Percentiles rank a stretch among this genome's conserved stretches.
Evolutionary conservation across 2,329 filamentous ascomycete genomes (phyloP).

Genomic region (Phaeosphaeria sp.): DNA sequence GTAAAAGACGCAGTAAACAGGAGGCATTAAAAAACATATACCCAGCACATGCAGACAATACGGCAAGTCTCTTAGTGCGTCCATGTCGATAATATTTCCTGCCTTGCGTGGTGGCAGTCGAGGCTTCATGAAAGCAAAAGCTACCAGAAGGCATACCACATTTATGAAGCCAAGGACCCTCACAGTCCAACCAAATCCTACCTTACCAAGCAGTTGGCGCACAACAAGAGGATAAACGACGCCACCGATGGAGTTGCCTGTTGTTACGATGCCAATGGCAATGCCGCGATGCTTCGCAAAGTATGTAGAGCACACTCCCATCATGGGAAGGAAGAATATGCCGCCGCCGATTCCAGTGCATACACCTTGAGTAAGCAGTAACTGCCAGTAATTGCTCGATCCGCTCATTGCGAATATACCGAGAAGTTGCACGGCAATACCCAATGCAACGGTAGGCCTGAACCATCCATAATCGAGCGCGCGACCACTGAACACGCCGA

Average conservation of each 20-base stretch:
- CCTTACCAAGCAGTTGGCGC: slow-evolving; percentile 55
- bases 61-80: slow-evolving; percentile 62
- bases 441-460: slow-evolving; percentile 49
- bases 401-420: slow-evolving; percentile 59
- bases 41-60: slow-evolving; percentile 59
- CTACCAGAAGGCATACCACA: slow-evolving; percentile 39
- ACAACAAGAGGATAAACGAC: slow-evolving; percentile 65
- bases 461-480: slow-evolving; percentile 60
- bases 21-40: slow-evolving; percentile 56
- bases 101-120: slow-evolving; percentile 57
- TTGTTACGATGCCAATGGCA: slow-evolving; percentile 64
- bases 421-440: slow-evolving; percentile 51
- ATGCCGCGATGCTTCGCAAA: slow-evolving; percentile 64
- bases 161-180: slow-evolving; percentile 55
- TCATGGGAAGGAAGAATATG: slow-evolving; percentile 40
- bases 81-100: slow-evolving; percentile 62
- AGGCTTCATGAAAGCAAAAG: slow-evolving; percentile 52
- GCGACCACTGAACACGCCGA: slow-evolving; percentile 55
- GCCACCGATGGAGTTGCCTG: slow-evolving; percentile 67
- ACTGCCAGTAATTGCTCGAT: slow-evolving; percentile 57
- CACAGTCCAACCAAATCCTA: slow-evolving; percentile 43
- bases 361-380: slow-evolving; percentile 41
- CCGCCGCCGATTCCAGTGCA: slow-evolving; percentile 41
- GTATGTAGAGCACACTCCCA: slow-evolving; percentile 56
- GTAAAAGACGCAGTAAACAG: slow-evolving; percentile 65